Percentiles rank a stretch among this genome's conserved stretches.
Evolutionary conservation across 257 asterid species (phyloP).

Genomic region (Galeopsis tetrahit): DNA sequence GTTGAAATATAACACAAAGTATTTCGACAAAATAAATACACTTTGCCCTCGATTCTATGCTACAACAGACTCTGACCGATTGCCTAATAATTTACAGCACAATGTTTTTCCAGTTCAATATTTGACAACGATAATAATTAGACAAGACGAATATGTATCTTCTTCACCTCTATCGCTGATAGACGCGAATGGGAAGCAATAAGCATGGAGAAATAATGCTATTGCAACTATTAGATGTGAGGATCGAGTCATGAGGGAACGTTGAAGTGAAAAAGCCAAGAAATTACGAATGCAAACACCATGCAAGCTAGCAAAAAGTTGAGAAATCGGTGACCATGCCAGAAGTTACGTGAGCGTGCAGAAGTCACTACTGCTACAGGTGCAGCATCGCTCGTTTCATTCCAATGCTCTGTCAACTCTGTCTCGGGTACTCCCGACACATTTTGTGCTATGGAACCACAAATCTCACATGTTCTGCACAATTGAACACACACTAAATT

Average conservation of each 20-base stretch:
- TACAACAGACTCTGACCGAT: background rate
- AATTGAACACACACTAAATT: background rate
- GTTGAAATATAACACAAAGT: background rate
- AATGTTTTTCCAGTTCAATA: background rate
- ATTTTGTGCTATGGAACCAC: conserved; percentile 70
- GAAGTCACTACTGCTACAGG: conserved; percentile 34
- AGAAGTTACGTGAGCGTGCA: conserved; percentile 47
- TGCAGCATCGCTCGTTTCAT: conserved; percentile 41
- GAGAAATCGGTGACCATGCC: conserved; percentile 77
- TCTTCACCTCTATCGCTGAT: conserved; percentile 24
- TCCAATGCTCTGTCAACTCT: conserved; percentile 47
- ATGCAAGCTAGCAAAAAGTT: conserved; percentile 77
- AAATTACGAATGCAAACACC: conserved; percentile 79
- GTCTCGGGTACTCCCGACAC: conserved; percentile 49
- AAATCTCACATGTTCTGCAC: conserved; percentile 79
- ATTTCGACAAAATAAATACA: background rate
- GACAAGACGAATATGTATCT: background rate
- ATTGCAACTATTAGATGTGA: background rate
- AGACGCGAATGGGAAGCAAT: background rate
- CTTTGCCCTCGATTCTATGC: background rate
- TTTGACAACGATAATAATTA: background rate
- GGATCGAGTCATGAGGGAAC: conserved; percentile 45
- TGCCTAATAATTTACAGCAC: conserved; percentile 2
- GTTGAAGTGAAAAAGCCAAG: conserved; percentile 88
- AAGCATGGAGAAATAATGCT: background rate